Conservation (phyloP, 129 eudicot genomes). For the Helianthus tuberosus region DNA sequence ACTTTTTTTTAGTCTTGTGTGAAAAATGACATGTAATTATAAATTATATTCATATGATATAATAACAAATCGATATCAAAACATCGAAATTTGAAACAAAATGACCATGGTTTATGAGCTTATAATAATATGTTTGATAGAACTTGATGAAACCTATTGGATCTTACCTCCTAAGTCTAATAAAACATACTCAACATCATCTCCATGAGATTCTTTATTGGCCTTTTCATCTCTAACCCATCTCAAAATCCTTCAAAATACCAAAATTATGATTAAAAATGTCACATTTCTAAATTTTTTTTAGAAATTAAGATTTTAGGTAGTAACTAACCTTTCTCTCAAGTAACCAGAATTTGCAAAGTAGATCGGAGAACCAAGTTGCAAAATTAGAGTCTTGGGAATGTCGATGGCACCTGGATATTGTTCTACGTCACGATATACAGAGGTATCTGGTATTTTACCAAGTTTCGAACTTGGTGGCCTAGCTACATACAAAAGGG, state of each 20-base stretch:
- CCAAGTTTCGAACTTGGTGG: conserved; percentile 81
- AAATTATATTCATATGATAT: not conserved
- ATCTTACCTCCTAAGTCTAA: conserved; percentile 84
- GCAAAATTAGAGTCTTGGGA: conserved; percentile 59
- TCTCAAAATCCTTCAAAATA: conserved; percentile 61
- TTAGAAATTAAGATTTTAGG: conserved; percentile 1
- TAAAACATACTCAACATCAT: conserved; percentile 57
- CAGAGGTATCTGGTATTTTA: conserved; percentile 51
- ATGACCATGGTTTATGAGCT: not conserved
- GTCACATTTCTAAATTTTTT: not conserved
- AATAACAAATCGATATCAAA: not conserved
- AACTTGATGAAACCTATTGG: not conserved
- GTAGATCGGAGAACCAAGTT: conserved; percentile 91
- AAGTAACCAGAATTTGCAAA: conserved; percentile 68
- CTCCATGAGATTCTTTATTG: conserved; percentile 36
- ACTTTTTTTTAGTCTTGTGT: not conserved
- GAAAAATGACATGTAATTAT: not conserved
- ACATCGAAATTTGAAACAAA: not conserved
- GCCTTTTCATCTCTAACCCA: conserved; percentile 78
- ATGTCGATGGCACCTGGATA: conserved; percentile 54
- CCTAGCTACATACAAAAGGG: conserved; percentile 75
- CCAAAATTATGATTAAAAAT: not conserved
- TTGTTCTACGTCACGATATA: conserved; percentile 83
- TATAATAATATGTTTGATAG: not conserved
- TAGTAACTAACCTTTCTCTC: conserved; percentile 64